phyloP scores from a whole-genome alignment of 352 stramenopile species.

The Albugo candida region DNA sequence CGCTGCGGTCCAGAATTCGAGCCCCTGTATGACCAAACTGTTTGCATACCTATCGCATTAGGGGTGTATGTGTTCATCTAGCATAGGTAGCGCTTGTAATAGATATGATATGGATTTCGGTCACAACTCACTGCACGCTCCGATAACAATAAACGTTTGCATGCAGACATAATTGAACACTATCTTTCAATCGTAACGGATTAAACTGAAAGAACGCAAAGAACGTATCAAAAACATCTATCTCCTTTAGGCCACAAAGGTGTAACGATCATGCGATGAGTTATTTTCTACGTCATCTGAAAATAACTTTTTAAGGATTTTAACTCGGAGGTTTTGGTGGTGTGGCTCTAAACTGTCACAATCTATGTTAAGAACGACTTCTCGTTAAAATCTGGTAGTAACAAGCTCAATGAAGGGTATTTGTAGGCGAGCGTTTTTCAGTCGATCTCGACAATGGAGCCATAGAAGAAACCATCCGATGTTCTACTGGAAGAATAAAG shows the following conservation, averaged over 20 bases:
- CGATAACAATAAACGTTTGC: too few relatives aligned
- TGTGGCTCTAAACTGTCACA: conserved; percentile 43
- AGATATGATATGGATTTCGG: too few relatives aligned
- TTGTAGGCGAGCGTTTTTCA: conserved; percentile 69
- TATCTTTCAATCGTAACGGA: too few relatives aligned
- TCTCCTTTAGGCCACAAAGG: conserved; percentile 24
- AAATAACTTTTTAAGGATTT: conserved; percentile 66
- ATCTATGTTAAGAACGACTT: conserved; percentile 43
- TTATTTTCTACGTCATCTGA: conserved; percentile 38
- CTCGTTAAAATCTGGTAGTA: conserved; percentile 57
- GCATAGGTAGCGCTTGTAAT: too few relatives aligned
- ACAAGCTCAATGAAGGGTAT: conserved; percentile 46
- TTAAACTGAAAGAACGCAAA: conserved; percentile 73
- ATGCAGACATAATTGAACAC: too few relatives aligned
- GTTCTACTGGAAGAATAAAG: conserved; percentile 60
- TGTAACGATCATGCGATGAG: conserved; percentile 22
- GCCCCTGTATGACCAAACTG: too few relatives aligned
- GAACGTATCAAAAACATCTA: conserved; percentile 47
- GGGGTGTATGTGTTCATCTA: too few relatives aligned
- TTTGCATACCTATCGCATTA: too few relatives aligned
- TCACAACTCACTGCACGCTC: too few relatives aligned
- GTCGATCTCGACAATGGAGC: conserved; percentile 55
- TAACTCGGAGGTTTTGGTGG: conserved; percentile 67
- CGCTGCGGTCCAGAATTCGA: too few relatives aligned
- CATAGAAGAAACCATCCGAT: conserved; percentile 44